Base-by-base conservation (phyloP, 2,329 filamentous ascomycete species). In the Diaporthe citriasiana region DNA sequence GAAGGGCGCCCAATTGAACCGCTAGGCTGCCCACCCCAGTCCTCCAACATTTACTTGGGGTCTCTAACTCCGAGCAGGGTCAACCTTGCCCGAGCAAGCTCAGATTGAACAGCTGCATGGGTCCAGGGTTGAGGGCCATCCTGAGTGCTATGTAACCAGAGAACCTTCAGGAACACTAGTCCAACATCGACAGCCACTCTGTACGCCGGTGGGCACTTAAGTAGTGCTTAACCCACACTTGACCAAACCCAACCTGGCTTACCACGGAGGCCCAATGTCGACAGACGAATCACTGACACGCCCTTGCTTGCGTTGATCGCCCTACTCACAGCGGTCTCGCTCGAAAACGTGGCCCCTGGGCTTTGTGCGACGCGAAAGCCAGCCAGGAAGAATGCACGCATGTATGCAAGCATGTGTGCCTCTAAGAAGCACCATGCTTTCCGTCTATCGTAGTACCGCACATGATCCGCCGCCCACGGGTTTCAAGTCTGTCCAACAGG, bases 391-490 rank as follows among this genome's bases (percentile, higher is more conserved):
- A 42, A 47, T 63, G 40, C 59, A 45, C 3, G 25, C 25, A 22
- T 30, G 25, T 22, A 25, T n/a, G 53, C 17, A 35, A 15, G 30
- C 53, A 12, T 22, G 38, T 9, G 1, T 17, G 30, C 30, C 55
- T 25, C 59, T 19, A 22, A 30, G 19, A 30, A 27, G 25, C 30
- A 33, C 27, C 40, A 35, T 35, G 42, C 60, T 50, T 66, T 51
- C 60, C 60, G 60, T 51, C 60, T 33, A 25, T 22, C 27, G 42
- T 51, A 66, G 60, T 45, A 66, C 27, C n/a, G 60, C 60, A 66
- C 30, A 50, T 66, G 30, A 13, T 50, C 60, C 60, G 60, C 63
- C 45, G 63, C 8, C 27, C 8, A 10, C 22, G 12, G 17, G 30
- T 66, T 66, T 51, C 45, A 51, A 15, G n/a, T 51, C 27, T 15